Percentiles rank a stretch among this genome's conserved stretches.
Conservation (phyloP, 1,139 yeast genomes). For the Blastobotrys elegans region DNA sequence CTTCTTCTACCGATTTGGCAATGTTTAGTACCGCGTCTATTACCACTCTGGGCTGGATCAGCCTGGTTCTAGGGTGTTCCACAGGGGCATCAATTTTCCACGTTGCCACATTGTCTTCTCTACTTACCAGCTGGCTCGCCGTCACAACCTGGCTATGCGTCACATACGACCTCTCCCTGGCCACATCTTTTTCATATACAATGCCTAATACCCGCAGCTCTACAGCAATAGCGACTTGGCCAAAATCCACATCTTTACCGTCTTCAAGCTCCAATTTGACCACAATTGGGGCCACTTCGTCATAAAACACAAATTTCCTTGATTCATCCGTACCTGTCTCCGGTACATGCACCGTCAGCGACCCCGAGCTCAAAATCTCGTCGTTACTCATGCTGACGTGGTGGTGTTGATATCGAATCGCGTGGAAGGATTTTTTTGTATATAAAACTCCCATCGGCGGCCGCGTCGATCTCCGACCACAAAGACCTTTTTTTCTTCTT, state of each 20-base stretch:
- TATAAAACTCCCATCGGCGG: neutral
- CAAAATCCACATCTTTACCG: constrained; percentile 3
- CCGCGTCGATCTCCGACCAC: constrained; percentile 1
- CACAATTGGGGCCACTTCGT: constrained; percentile 22
- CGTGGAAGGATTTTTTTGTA: neutral
- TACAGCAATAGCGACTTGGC: constrained; percentile 17
- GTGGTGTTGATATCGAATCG: constrained; percentile 2
- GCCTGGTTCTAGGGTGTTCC: constrained; percentile 28
- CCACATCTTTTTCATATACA: constrained; percentile 8
- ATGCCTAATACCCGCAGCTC: constrained; percentile 19
- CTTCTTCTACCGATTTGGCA: constrained; percentile 4
- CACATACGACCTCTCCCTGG: constrained; percentile 12
- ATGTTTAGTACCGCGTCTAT: constrained; percentile 21
- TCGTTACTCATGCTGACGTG: constrained; percentile 6
- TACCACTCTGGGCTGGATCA: constrained; percentile 22
- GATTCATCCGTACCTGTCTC: constrained; percentile 3
- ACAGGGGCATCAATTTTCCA: constrained; percentile 27
- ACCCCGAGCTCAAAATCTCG: constrained; percentile 8
- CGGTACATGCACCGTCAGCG: constrained; percentile 9
- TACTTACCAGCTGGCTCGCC: constrained; percentile 14
- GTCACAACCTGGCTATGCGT: constrained; percentile 19
- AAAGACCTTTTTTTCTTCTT: neutral
- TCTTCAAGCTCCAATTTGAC: constrained; percentile 14
- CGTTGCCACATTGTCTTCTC: constrained; percentile 16
- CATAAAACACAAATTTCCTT: constrained; percentile 20